Evolutionary conservation across 176 grass and related monocot species (phyloP).

Genomic region (Sorghum bicolor): Sorghum_bicolor_NCBIv3 NC_012875.2:49436501-49437000

Average conservation of each 20-base stretch:
- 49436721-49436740: not conserved
- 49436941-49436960: not conserved
- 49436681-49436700: not conserved
- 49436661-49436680: not conserved
- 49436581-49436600: not conserved
- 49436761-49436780: not conserved
- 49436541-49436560: not conserved
- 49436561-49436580: not conserved
- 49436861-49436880: slow-evolving; percentile 41
- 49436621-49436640: not conserved
- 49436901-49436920: slow-evolving; percentile 14
- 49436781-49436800: slow-evolving; percentile 14
- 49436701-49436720: not conserved
- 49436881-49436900: slow-evolving; percentile 23
- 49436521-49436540: slow-evolving; percentile 1
- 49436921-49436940: not conserved
- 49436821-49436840: slow-evolving; percentile 18
- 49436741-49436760: not conserved
- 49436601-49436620: not conserved
- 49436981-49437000: slow-evolving; percentile 10
- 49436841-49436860: slow-evolving; percentile 28
- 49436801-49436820: slow-evolving; percentile 31
- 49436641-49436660: not conserved
- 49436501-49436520: not conserved
- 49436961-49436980: slow-evolving; percentile 4